Conservation (phyloP, 108 stramenopile species). For the Cyclostephanos tholiformis region DNA sequence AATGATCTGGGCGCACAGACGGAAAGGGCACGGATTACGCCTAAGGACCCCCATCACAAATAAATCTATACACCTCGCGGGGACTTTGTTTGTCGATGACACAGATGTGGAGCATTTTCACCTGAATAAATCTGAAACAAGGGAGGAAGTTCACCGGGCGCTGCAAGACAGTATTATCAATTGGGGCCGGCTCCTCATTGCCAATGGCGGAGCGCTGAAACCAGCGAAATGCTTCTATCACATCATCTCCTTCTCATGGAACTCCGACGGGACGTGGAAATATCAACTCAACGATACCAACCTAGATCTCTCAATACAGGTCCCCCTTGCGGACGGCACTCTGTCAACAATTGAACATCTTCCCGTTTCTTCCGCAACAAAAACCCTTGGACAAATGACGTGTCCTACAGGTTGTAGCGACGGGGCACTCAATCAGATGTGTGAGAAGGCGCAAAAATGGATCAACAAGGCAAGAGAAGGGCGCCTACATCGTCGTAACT, state of each 20-base stretch:
- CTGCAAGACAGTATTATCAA: neutral
- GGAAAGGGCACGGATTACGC: neutral
- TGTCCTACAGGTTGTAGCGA: neutral
- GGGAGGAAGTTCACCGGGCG: neutral
- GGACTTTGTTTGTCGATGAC: slow-evolving; percentile 5
- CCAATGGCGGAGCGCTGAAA: neutral
- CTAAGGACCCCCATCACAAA: neutral
- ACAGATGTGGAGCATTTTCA: neutral
- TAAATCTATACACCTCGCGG: neutral
- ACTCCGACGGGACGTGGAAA: neutral
- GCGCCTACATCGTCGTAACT: neutral
- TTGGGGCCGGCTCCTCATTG: neutral
- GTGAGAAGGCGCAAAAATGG: slow-evolving; percentile 19
- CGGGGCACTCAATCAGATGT: neutral
- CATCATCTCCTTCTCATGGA: slow-evolving; percentile 3
- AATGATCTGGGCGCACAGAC: neutral
- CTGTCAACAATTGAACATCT: slow-evolving; percentile 7
- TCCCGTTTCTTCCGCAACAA: neutral
- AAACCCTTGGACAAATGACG: slow-evolving; percentile 22
- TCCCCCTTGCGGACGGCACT: neutral
- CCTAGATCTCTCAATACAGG: neutral
- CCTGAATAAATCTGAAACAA: neutral
- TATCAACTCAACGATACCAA: neutral
- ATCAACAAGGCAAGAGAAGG: slow-evolving; percentile 8
- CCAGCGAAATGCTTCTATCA: slow-evolving; percentile 1